Conservation (phyloP, 2,329 filamentous ascomycete species). For the Xylariales sp. region DNA sequence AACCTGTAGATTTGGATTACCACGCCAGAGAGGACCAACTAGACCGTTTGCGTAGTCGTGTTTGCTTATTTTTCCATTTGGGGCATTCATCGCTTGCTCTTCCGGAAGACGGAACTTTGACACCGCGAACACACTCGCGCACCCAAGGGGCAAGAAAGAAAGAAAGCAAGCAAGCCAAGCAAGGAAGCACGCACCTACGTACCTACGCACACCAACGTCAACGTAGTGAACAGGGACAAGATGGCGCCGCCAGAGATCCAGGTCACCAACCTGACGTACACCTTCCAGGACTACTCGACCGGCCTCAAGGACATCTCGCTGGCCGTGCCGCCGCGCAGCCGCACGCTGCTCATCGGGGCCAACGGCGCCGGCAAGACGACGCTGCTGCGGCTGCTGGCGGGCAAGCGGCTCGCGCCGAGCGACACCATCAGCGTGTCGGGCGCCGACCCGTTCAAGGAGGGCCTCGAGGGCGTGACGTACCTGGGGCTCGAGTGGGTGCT, state of each 20-base stretch:
- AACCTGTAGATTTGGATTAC: no score
- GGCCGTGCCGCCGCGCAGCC: constrained; percentile 73
- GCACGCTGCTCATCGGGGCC: constrained; percentile 89
- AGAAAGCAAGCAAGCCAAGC: no score
- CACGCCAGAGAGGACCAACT: no score
- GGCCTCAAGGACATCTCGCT: constrained; percentile 73
- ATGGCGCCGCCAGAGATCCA: constrained; percentile 56
- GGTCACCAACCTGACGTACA: constrained; percentile 77
- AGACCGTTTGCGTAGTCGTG: no score
- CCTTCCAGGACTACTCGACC: constrained; percentile 79
- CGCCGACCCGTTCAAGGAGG: constrained; percentile 86
- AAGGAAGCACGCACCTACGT: no score
- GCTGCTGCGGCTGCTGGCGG: constrained; percentile 86
- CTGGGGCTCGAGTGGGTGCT: constrained; percentile 97
- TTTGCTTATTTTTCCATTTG: no score
- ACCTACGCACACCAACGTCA: no score
- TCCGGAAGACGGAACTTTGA: no score
- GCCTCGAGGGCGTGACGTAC: constrained; percentile 92
- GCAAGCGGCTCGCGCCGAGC: constrained; percentile 84
- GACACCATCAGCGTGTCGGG: constrained; percentile 73
- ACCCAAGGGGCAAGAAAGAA: no score
- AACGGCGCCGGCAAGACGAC: constrained; percentile 98
- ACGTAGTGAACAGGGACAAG: no score
- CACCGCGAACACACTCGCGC: no score
- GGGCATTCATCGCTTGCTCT: no score